Conservation (phyloP, 306 rosid genomes). For the Senna siamea region DNA sequence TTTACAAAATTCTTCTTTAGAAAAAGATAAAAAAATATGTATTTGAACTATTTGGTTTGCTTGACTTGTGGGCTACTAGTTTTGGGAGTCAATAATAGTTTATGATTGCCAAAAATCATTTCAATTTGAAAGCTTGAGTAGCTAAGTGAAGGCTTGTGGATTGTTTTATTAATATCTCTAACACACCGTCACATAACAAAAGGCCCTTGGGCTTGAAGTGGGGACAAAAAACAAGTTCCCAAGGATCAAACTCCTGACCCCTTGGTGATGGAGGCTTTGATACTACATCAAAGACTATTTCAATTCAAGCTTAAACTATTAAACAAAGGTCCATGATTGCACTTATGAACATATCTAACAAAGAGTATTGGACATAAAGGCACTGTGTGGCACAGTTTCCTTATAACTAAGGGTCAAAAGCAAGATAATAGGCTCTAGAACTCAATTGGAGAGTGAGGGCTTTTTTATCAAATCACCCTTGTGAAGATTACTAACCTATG, state of each 20-base stretch:
- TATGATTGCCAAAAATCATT: not conserved
- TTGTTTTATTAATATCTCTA: not conserved
- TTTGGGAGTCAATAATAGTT: not conserved
- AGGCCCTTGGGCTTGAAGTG: not conserved
- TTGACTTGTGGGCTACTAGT: not conserved
- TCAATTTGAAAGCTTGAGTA: not conserved
- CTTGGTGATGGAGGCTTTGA: not conserved
- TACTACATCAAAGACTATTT: not conserved
- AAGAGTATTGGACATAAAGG: not conserved
- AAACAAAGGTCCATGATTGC: not conserved
- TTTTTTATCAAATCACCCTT: not conserved
- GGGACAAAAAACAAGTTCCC: not conserved
- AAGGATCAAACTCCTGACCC: not conserved
- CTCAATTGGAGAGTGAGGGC: not conserved
- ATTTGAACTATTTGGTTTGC: constrained; percentile 2
- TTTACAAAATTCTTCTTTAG: not conserved
- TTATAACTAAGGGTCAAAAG: not conserved
- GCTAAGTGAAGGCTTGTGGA: not conserved
- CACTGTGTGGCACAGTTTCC: not conserved
- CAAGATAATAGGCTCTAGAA: not conserved
- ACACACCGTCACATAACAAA: not conserved
- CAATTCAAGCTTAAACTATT: not conserved
- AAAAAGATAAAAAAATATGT: not conserved
- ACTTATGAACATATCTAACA: not conserved
- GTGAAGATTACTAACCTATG: not conserved